Evolutionary conservation across 2,329 filamentous ascomycete genomes (phyloP).

Genomic region (Talaromyces sp.): DNA sequence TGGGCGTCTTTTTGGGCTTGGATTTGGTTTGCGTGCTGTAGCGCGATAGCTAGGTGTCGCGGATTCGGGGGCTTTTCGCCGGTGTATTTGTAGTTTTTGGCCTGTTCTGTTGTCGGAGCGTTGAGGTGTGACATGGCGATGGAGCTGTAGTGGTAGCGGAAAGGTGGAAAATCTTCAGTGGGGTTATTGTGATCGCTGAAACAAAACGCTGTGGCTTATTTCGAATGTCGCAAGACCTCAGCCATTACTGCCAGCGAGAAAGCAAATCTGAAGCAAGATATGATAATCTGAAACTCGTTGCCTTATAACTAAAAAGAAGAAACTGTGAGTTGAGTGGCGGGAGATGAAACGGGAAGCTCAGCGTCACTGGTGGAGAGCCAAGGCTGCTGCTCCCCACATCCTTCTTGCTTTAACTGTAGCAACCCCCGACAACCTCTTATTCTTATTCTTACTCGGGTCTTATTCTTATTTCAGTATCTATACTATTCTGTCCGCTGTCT

Average conservation of each 20-base stretch:
- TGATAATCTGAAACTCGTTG: background rate
- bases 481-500: background rate
- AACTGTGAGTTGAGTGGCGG: background rate
- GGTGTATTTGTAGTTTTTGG: slow-evolving; percentile 30
- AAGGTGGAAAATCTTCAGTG: background rate
- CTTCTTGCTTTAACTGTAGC: slow-evolving; percentile 5
- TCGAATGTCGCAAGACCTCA: no score
- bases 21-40: slow-evolving; percentile 77
- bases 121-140: slow-evolving; percentile 1
- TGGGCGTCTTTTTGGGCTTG: slow-evolving; percentile 79
- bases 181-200: background rate
- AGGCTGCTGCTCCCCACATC: slow-evolving; percentile 7
- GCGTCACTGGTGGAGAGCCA: slow-evolving; percentile 14
- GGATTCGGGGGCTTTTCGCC: slow-evolving; percentile 33
- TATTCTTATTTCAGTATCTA: background rate
- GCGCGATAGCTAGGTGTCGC: slow-evolving; percentile 59
- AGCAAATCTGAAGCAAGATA: background rate
- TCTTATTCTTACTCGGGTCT: background rate
- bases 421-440: background rate
- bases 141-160: background rate
- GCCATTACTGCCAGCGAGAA: background rate
- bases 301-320: background rate
- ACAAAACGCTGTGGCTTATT: background rate
- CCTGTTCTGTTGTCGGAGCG: slow-evolving; percentile 17
- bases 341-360: slow-evolving; percentile 5